Evolutionary conservation across 2,329 filamentous ascomycete species (phyloP), one percentile per base, ranked within the genome.

Genomic region (Annulohypoxylon truncatum): DNA sequence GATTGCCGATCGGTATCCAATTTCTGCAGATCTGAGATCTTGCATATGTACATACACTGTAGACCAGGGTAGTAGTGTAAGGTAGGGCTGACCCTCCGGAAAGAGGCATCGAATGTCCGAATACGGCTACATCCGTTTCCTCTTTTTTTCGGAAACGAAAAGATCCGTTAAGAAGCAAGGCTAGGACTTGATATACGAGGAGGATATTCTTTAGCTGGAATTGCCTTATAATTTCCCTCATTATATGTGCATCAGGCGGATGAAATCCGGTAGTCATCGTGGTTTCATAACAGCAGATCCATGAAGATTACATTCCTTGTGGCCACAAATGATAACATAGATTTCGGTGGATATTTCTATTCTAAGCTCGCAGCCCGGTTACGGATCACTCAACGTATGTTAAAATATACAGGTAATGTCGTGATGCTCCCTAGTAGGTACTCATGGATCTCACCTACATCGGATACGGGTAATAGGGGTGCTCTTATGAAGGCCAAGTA

Each of bases 1-100:
- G 66, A 66, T 68, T 54, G 46, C 53, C 55, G 51, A 64, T 55
- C 63, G 59, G 66, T 66, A 62, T 68, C 28, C 47, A 28, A 29
- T 10, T 46, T 33, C 26, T n/a, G n/a, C n/a, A n/a, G n/a, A n/a
- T n/a, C 13, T 22, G 26, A 42, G 66, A 68, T 68, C 66, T 66
- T 42, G 66, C 66, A 62, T 65, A 26, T n/a, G n/a, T n/a, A n/a
- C n/a, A n/a, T n/a, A n/a, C n/a, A 40, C 13, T 15, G 35, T 40
- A 40, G 35, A 6, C 15, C 18, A 24, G 12, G 12, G 33, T 24
- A 15, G 20, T 52, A 15, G 20, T n/a, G n/a, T n/a, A n/a, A 58
- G 62, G 40, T 68, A 68, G 66, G 66, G 66, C 66, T 68, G 66
- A 62, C 55, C 15, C 15, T 15, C 28, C 24, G 18, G 33, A 10